Evolutionary conservation across 2,329 filamentous ascomycete genomes (phyloP), one percentile per base, ranked within the genome.

Genomic region (Neofusicoccum sp.): DNA sequence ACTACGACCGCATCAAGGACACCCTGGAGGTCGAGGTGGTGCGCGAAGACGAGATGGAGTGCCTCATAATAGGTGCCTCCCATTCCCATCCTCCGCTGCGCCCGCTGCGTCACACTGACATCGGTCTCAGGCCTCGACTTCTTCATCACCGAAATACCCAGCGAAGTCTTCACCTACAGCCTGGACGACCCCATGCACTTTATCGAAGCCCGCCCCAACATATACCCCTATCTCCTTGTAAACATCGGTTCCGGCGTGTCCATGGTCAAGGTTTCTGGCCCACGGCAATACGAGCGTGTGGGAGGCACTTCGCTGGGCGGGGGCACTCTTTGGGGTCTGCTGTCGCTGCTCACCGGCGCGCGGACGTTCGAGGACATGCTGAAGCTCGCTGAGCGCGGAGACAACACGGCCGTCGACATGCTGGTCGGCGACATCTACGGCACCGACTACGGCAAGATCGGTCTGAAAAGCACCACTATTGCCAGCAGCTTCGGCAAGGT

Each of bases 281-380:
- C 92, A 0, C 85, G 89, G 59, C 84, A 91, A 65, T 97, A 89
- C 74, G 84, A 96, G 75, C 90, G 95, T 68, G 93, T 99, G 8
- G 95, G 95, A 58, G 95, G 95, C 63, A 97, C 95, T 3, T 96
- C 93, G 3, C 84, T 99, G 0, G 95, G 95, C 34, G 95, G 95
- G 45, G 95, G 95, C n/a, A 99, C 95, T 1, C 88, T 99, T 57
- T 99, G 95, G 95, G 95, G 95, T 0, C 81, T 99, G 26, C 82
- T 99, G 38, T 95, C 91, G 11, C 83, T 99, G 56, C 82, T 99
- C 40, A 99, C 95, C 0, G 92, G 93, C n/a, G 91, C 93, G 24
- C 85, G 89, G 60, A 93, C 88, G n/a, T 99, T 99, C 71, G 95
- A 98, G 74, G 93, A 96, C 68, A 99, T 99, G 95, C 82, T 99